phyloP scores from a whole-genome alignment of 345 rosid genomes.

The Punica granatum region DNA sequence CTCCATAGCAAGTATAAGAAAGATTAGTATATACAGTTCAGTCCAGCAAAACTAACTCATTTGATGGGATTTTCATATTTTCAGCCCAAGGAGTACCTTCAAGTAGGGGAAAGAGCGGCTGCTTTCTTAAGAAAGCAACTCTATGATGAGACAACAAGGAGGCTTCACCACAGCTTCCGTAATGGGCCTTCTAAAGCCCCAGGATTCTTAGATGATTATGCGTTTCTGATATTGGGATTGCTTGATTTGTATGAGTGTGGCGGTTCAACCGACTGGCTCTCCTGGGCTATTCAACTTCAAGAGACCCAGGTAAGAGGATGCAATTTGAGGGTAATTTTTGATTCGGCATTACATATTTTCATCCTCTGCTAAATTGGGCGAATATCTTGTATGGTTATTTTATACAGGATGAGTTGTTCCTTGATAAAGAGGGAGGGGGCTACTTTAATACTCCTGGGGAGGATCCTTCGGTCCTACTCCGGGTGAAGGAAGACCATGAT shows the following conservation, averaged over 20 bases:
- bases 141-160: slow-evolving; percentile 47
- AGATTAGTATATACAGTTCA: neutral
- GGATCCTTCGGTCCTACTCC: slow-evolving; percentile 83
- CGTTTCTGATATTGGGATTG: slow-evolving; percentile 77
- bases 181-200: slow-evolving; percentile 93
- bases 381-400: neutral
- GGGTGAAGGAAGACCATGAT: slow-evolving; percentile 95
- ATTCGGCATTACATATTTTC: neutral
- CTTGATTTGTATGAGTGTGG: slow-evolving; percentile 82
- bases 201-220: slow-evolving; percentile 90
- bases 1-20: neutral
- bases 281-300: slow-evolving; percentile 82
- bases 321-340: neutral
- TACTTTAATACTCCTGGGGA: slow-evolving; percentile 83
- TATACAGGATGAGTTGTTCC: slow-evolving; percentile 78
- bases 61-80: neutral
- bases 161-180: slow-evolving; percentile 74
- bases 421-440: slow-evolving; percentile 85
- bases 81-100: slow-evolving; percentile 79
- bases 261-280: slow-evolving; percentile 52
- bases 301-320: slow-evolving; percentile 52
- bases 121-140: slow-evolving; percentile 58
- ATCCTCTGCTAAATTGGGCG: neutral
- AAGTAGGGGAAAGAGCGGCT: slow-evolving; percentile 81
- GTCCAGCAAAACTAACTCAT: neutral